These are phyloP conservation scores for Penicillium cataractarum DNA, from an alignment of 495 filamentous ascomycete species.

Conservation along the genomic window DNA sequence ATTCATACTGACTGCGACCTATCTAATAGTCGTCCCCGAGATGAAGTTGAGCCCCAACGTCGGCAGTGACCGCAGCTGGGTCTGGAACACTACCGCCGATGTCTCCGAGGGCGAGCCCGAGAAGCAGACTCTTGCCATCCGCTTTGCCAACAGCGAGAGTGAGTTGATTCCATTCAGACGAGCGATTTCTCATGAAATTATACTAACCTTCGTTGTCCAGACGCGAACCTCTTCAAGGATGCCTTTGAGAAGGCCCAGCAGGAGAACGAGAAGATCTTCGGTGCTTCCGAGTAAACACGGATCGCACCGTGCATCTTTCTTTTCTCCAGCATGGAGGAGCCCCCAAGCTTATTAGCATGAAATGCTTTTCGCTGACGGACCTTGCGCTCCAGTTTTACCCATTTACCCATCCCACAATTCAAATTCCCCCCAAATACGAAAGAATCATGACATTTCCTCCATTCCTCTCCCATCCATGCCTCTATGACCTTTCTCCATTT, in stretches of 20 bases:
- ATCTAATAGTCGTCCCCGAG: constrained; percentile 82
- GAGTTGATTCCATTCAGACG: constrained; percentile 40
- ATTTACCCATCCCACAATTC: constrained; percentile 16
- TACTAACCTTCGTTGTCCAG: constrained; percentile 45
- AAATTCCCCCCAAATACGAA: constrained; percentile 14
- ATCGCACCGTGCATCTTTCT: neutral
- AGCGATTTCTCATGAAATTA: neutral
- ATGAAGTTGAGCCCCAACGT: constrained; percentile 99
- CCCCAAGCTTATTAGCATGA: constrained; percentile 14
- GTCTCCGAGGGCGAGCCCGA: constrained; percentile 98
- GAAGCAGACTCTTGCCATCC: constrained; percentile 93
- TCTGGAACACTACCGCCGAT: constrained; percentile 98
- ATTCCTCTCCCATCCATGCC: constrained; percentile 15
- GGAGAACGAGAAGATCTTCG: constrained; percentile 88
- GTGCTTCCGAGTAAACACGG: constrained; percentile 39
- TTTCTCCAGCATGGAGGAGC: constrained; percentile 5
- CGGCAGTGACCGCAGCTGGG: constrained; percentile 97
- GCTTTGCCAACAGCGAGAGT: constrained; percentile 98
- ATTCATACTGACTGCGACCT: constrained; percentile 24
- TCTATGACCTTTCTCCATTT: constrained; percentile 14
- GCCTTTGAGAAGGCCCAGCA: constrained; percentile 97
- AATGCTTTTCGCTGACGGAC: constrained; percentile 12
- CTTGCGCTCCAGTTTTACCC: constrained; percentile 20
- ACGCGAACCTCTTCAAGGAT: constrained; percentile 97
- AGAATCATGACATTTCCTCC: constrained; percentile 16